These are phyloP conservation scores for Hymenoscyphus scutula DNA, from an alignment of 2,329 filamentous ascomycete genomes.

Conservation along the genomic window DNA sequence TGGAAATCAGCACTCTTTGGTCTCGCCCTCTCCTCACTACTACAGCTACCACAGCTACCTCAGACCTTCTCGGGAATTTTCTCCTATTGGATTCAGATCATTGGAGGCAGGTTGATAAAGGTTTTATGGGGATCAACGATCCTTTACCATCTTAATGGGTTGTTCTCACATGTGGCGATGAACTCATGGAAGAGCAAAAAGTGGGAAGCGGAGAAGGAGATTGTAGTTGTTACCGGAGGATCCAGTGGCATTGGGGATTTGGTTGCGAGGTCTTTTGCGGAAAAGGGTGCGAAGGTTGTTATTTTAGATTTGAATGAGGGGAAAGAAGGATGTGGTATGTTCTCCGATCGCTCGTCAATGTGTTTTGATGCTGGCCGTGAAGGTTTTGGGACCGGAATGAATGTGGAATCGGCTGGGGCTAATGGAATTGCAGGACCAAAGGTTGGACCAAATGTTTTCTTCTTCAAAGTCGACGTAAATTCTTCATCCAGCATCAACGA, in stretches of 20 bases:
- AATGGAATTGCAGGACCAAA: too few relatives aligned
- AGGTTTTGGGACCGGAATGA: too few relatives aligned
- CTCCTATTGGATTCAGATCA: neutral
- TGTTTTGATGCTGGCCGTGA: too few relatives aligned
- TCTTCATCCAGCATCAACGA: slow-evolving; percentile 51
- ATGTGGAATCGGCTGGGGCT: too few relatives aligned
- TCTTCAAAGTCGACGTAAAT: slow-evolving; percentile 69
- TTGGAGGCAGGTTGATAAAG: neutral
- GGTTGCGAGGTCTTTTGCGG: slow-evolving; percentile 63
- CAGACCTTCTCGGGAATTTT: neutral
- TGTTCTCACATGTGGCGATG: slow-evolving; percentile 33
- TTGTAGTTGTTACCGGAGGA: slow-evolving; percentile 73
- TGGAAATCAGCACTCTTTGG: slow-evolving; percentile 10
- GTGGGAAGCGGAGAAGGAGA: slow-evolving; percentile 62
- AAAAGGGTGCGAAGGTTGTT: slow-evolving; percentile 63
- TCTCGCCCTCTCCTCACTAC: slow-evolving; percentile 6
- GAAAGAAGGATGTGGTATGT: slow-evolving; percentile 51
- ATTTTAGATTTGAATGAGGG: slow-evolving; percentile 70
- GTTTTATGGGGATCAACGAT: slow-evolving; percentile 4
- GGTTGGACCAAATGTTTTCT: slow-evolving; percentile 55
- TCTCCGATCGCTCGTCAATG: too few relatives aligned
- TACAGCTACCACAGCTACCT: neutral
- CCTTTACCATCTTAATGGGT: neutral
- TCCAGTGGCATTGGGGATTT: slow-evolving; percentile 69
- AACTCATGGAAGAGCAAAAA: slow-evolving; percentile 50